Conservation (phyloP, 202 grass and related monocot genomes). For the Musa balbisiana region DNA sequence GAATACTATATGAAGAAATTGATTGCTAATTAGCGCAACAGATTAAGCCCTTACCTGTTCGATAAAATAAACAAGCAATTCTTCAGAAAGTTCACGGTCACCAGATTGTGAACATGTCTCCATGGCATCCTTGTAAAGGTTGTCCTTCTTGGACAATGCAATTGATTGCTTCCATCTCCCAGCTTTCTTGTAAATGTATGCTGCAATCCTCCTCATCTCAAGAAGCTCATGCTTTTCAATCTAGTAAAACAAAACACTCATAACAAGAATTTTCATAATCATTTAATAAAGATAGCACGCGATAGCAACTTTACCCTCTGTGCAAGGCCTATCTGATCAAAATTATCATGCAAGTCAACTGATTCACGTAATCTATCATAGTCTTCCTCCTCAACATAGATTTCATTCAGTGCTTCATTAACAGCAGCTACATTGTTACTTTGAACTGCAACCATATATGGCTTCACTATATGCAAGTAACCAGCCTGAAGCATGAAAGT, state of each 20-base stretch:
- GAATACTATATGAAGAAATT: no score
- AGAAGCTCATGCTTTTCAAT: conserved; percentile 95
- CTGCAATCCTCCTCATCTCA: neutral
- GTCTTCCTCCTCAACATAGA: conserved; percentile 93
- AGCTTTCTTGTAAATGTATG: no score
- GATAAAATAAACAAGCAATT: no score
- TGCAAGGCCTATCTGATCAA: conserved; percentile 95
- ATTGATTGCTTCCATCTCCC: no score
- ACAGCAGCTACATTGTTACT: conserved; percentile 97
- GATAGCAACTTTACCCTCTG: conserved; percentile 56
- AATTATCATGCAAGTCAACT: conserved; percentile 92
- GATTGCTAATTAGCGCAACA: no score
- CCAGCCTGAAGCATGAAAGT: conserved; percentile 47
- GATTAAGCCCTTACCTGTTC: no score
- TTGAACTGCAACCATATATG: conserved; percentile 97
- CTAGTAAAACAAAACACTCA: neutral
- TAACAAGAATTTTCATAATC: neutral
- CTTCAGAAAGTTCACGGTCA: conserved; percentile 33
- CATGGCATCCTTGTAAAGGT: conserved; percentile 60
- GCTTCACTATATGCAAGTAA: conserved; percentile 90
- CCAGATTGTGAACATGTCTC: conserved; percentile 41
- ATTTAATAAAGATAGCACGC: neutral
- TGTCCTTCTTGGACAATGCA: conserved; percentile 40
- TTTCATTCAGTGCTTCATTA: conserved; percentile 80
- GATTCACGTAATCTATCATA: conserved; percentile 84